Evolutionary conservation across 83 land plant genomes (phyloP), one percentile per base, ranked within the genome.

Genomic region (Thuja plicata): DNA sequence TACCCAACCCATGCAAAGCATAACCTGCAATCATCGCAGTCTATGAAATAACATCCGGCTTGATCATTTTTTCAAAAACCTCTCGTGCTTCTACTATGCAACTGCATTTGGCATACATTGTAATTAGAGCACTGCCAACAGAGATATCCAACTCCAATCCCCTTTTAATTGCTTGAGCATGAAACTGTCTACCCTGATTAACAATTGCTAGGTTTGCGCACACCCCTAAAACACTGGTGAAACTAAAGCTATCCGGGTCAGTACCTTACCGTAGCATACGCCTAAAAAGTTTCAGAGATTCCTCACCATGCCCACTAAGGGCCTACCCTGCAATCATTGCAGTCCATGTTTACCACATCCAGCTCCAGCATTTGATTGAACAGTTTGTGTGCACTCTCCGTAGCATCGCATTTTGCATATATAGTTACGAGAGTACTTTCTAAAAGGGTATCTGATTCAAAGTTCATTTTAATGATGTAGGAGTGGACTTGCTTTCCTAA

Each of bases 271-370:
- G 91, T 77, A 94, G 62, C 96, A 96, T 93, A 30, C 37, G 17
- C 7, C 79, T 86, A 87, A 96, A 96, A 62, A 91, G 70, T n/a
- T 86, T 89, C 62, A 95, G 93, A 78, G 97, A 93, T 60, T 90
- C 93, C 82, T 94, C 94, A 77, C 93, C 92, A 43, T 90, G 89
- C 81, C 94, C 91, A 40, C 91, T 86, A 15, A 43, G 55, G 38
- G 95, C 90, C 87, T 89, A 96, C 8, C 96, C 96, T 37, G 95
- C 92, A 52, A 96, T 95, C 50, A 96, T 94, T 60, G 96, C 91
- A 86, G 92, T 96, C 96, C 95, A 94, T 2, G 96, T 93, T 93
- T 15, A 95, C 91, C 55, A 90, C 2, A 89, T 94, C 92, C 57
- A 45, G 91, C 34, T 87, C 38, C 27, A 50, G 3, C 92, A 93